Conservation (phyloP, 768 basidiomycete species). For the Tephrocybe sp. region DNA sequence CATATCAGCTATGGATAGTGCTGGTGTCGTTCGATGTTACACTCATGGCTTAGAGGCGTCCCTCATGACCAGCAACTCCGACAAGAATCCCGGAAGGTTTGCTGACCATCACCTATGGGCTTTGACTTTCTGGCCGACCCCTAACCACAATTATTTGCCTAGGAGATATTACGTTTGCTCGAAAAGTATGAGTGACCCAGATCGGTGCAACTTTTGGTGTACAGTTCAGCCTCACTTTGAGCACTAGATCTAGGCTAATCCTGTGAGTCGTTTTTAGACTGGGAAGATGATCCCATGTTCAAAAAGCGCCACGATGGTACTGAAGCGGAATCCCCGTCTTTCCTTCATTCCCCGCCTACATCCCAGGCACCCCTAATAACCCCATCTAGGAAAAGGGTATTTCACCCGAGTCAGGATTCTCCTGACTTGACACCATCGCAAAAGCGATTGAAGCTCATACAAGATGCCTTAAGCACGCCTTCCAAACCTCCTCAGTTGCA, state of each 20-base stretch:
- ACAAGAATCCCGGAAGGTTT: constrained; percentile 35
- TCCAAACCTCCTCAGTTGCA: neutral
- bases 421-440: constrained; percentile 16
- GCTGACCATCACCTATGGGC: constrained; percentile 4
- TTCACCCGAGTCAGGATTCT: constrained; percentile 1
- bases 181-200: constrained; percentile 19
- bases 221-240: constrained; percentile 4
- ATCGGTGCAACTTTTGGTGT: constrained; percentile 40
- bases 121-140: too few relatives aligned
- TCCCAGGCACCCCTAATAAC: constrained; percentile 2
- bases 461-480: constrained; percentile 13
- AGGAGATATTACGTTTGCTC: constrained; percentile 39
- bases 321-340: neutral
- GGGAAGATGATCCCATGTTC: constrained; percentile 17
- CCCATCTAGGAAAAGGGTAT: constrained; percentile 13
- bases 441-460: constrained; percentile 20
- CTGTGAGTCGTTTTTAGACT: constrained; percentile 10
- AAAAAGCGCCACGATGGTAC: neutral
- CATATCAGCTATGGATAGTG: constrained; percentile 24
- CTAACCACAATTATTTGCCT: constrained; percentile 3
- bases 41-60: constrained; percentile 24
- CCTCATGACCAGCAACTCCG: constrained; percentile 28
- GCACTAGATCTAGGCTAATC: neutral
- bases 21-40: constrained; percentile 35
- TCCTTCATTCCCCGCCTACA: neutral